phyloP scores from a whole-genome alignment of 768 basidiomycete genomes.

The Hericium erinaceus region DNA sequence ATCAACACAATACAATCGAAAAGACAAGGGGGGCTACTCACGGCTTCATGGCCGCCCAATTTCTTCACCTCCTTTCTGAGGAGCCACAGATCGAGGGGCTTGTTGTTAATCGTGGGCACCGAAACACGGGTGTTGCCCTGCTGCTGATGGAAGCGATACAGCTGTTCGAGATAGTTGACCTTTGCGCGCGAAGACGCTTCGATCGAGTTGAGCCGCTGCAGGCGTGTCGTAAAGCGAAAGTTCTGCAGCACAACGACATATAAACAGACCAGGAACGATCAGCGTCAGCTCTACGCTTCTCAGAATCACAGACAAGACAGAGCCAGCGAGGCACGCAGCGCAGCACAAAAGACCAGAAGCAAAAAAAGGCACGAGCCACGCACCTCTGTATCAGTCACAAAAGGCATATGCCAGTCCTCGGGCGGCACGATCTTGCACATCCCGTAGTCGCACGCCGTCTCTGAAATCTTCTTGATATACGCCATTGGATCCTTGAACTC shows the following conservation, averaged over 20 bases:
- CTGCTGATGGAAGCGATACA: constrained; percentile 94
- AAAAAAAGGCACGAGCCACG: constrained; percentile 1
- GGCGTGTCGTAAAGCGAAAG: constrained; percentile 92
- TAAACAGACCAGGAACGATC: neutral
- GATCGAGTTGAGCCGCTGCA: constrained; percentile 92
- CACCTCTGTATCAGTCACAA: constrained; percentile 90
- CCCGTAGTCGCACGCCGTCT: constrained; percentile 64
- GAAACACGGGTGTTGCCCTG: constrained; percentile 85
- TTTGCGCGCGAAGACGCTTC: constrained; percentile 96
- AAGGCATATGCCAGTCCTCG: constrained; percentile 89
- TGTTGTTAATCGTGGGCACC: constrained; percentile 92
- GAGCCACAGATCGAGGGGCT: constrained; percentile 88
- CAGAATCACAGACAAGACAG: constrained; percentile 19
- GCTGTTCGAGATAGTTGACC: constrained; percentile 93
- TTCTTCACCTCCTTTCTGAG: constrained; percentile 87
- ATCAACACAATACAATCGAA: neutral
- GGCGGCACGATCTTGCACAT: constrained; percentile 97
- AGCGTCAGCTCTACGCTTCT: constrained; percentile 3
- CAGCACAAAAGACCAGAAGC: neutral
- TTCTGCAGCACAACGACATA: constrained; percentile 32
- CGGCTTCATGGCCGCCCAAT: constrained; percentile 80
- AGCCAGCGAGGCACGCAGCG: neutral
- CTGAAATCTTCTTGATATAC: constrained; percentile 79
- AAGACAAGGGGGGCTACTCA: constrained; percentile 27
- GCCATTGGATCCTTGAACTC: constrained; percentile 93